phyloP scores from a whole-genome alignment of 805 yeast species.

The Naumovozyma baii region DNA sequence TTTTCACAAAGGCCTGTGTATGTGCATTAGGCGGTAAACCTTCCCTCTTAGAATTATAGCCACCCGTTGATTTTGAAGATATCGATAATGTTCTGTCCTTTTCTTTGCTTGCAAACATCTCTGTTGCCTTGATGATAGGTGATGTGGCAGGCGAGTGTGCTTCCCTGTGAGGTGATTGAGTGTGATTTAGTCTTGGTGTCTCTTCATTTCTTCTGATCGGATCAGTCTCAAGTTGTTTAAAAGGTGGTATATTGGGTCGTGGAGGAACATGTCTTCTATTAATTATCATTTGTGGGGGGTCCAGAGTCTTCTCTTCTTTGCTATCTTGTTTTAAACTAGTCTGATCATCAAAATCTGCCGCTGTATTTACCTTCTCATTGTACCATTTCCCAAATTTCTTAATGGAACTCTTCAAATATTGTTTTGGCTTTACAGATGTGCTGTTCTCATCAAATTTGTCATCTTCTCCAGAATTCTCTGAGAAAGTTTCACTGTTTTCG shows the following conservation, averaged over 20 bases:
- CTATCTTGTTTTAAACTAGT: not conserved
- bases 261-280: slow-evolving; percentile 26
- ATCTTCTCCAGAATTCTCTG: not conserved
- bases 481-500: not conserved
- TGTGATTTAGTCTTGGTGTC: not conserved
- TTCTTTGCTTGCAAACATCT: slow-evolving; percentile 25
- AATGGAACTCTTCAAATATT: slow-evolving; percentile 38
- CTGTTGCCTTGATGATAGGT: slow-evolving; percentile 13
- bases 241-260: slow-evolving; percentile 6
- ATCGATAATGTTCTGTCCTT: slow-evolving; percentile 11
- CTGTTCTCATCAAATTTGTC: not conserved
- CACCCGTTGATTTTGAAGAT: slow-evolving; percentile 4
- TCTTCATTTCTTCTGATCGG: not conserved
- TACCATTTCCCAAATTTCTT: slow-evolving; percentile 62
- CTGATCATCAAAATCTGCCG: slow-evolving; percentile 1
- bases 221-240: not conserved
- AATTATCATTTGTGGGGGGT: slow-evolving; percentile 25
- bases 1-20: not conserved
- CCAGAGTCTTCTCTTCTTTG: slow-evolving; percentile 2
- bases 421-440: slow-evolving; percentile 22
- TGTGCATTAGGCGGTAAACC: not conserved
- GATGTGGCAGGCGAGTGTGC: slow-evolving; percentile 1
- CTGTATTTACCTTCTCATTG: slow-evolving; percentile 23
- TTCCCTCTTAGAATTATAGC: not conserved
- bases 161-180: not conserved